Conservation (phyloP, 108 stramenopile species). For the Conticribra guillardii region DNA sequence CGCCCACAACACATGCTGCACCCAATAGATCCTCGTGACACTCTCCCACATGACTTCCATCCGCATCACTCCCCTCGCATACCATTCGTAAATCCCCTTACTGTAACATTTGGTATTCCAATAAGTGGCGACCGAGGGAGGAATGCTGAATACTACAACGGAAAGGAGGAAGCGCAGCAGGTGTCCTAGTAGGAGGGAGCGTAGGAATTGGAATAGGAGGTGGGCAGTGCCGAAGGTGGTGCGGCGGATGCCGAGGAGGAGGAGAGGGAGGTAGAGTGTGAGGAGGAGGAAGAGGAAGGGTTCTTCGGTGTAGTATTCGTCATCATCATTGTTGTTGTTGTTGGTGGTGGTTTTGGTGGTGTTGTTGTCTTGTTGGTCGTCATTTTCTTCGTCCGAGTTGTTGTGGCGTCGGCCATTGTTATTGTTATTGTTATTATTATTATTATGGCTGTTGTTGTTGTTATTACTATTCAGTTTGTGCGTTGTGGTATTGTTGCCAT, state of each 20-base stretch:
- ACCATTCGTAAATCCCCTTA: too few species aligned
- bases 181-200: constrained; percentile 50
- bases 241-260: constrained; percentile 50
- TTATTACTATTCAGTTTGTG: too few species aligned
- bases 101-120: too few species aligned
- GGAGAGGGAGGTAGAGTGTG: constrained; percentile 46
- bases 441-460: background rate
- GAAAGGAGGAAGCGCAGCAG: constrained; percentile 34
- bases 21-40: constrained; percentile 4
- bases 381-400: constrained; percentile 11
- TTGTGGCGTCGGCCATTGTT: background rate
- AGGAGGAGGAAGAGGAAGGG: constrained; percentile 40
- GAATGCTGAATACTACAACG: constrained; percentile 9
- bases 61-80: too few species aligned
- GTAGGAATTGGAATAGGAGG: constrained; percentile 43
- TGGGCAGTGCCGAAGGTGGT: constrained; percentile 47
- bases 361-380: background rate
- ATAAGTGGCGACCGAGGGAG: too few species aligned
- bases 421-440: background rate
- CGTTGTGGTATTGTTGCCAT: background rate
- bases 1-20: constrained; percentile 16
- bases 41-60: constrained; percentile 8
- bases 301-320: constrained; percentile 16
- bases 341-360: constrained; percentile 1
- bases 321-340: constrained; percentile 4